phyloP scores from a whole-genome alignment of 495 filamentous ascomycete genomes.

The Neurospora sp. region DNA sequence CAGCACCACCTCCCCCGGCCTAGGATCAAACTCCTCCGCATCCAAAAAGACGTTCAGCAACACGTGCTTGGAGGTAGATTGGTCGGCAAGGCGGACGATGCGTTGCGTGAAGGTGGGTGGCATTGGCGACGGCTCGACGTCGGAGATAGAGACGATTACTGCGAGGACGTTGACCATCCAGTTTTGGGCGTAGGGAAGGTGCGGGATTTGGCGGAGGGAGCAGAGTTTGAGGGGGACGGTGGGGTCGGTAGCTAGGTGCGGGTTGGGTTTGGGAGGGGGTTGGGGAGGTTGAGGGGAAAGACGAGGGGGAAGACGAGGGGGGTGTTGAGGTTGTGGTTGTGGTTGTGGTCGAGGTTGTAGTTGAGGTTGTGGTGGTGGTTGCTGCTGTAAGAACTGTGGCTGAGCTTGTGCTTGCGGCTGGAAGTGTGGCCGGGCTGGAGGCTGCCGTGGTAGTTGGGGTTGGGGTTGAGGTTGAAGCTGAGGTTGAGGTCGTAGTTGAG shows the following conservation, averaged over 20 bases:
- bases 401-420: background rate
- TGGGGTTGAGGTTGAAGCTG: background rate
- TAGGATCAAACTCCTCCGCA: slow-evolving; percentile 29
- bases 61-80: slow-evolving; percentile 32
- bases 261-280: slow-evolving; percentile 8
- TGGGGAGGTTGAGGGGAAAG: slow-evolving; percentile 8
- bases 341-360: background rate
- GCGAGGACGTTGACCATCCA: slow-evolving; percentile 38
- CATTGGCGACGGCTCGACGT: slow-evolving; percentile 23
- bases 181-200: slow-evolving; percentile 39
- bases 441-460: background rate
- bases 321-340: background rate
- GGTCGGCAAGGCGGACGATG: slow-evolving; percentile 31
- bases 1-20: slow-evolving; percentile 30
- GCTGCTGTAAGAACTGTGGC: background rate
- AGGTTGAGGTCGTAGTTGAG: background rate
- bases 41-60: slow-evolving; percentile 35
- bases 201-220: slow-evolving; percentile 27
- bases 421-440: background rate
- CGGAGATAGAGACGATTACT: slow-evolving; percentile 29
- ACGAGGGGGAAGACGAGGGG: background rate
- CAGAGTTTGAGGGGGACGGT: slow-evolving; percentile 30
- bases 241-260: slow-evolving; percentile 18
- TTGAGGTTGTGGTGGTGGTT: background rate
- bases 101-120: slow-evolving; percentile 31